phyloP scores from a whole-genome alignment of 177 flowering plant species.

The Vitis hybrid region DNA sequence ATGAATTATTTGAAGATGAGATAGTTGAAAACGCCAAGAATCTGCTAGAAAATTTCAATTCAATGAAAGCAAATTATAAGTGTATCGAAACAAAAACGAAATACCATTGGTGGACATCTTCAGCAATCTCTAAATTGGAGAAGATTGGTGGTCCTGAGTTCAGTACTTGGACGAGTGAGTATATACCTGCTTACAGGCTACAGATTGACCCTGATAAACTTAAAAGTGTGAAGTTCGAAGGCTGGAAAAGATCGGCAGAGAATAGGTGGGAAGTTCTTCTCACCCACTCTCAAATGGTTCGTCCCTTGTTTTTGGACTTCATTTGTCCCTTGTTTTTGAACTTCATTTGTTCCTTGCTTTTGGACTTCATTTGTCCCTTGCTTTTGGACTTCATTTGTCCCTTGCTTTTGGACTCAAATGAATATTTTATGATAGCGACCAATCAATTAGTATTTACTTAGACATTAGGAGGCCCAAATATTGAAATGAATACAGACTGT shows the following conservation, averaged over 20 bases:
- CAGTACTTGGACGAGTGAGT: conserved; percentile 62
- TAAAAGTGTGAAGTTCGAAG: conserved; percentile 50
- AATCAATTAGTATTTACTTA: too few relatives aligned
- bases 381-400: background rate
- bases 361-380: background rate
- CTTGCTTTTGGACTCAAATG: background rate
- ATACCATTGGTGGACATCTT: conserved; percentile 47
- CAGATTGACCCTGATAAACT: conserved; percentile 51
- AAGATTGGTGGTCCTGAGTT: conserved; percentile 83
- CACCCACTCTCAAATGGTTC: conserved; percentile 97
- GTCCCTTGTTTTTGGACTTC: conserved; percentile 28
- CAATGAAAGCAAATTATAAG: conserved; percentile 26
- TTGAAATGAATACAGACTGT: too few relatives aligned
- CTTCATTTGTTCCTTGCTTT: background rate
- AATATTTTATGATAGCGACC: too few relatives aligned
- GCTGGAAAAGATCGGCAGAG: conserved; percentile 61
- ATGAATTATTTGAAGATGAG: conserved; percentile 55
- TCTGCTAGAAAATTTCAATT: conserved; percentile 44
- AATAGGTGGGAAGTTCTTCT: conserved; percentile 80
- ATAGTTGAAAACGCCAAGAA: conserved; percentile 58
- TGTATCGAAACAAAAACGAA: conserved; percentile 23
- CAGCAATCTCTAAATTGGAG: conserved; percentile 51
- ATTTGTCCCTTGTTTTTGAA: conserved; percentile 21
- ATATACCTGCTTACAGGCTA: conserved; percentile 69
- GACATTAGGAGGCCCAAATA: too few relatives aligned